Evolutionary conservation across 768 basidiomycete genomes (phyloP), one percentile per base, ranked within the genome.

Genomic region (Flagelloscypha sp.): DNA sequence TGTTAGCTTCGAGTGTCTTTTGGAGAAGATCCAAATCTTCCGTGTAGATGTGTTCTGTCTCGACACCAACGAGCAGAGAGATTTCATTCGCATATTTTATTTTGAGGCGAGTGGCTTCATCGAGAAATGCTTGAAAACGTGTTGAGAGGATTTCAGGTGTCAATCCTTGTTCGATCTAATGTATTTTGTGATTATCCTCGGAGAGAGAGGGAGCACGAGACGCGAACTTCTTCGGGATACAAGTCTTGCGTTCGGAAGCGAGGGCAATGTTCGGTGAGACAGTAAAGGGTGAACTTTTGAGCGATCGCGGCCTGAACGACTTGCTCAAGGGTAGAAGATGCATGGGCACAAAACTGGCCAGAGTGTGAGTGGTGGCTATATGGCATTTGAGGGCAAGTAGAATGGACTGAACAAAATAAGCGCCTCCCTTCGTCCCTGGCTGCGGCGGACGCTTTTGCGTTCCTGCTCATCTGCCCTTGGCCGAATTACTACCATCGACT

Each of bases 281-380:
- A 90, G 52, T 80, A 98, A 1, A 84, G 65, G 40, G 72, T 62
- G 53, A 98, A 98, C 0, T 79, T 74, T 54, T 83, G 74, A 6
- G 61, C 54, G 38, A 94, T 81, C 23, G 94, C 93, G 46, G 83
- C 82, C 12, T 65, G 52, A 3, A 95, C 83, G 11, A 92, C 81
- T 4, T 86, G 76, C 48, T 92, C 81, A 24, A 99, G 66, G 1
- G 67, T 62, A 6, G 90, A 90, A 9, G 66, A 64, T 3, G 89
- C 94, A 52, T 97, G 93, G 44, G 76, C 80, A 65, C 93, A 94
- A 61, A 92, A 94, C 50, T 93, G 81, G 20, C 92, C 90, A 1
- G 88, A 94, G 50, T 95, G 90, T 13, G 85, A 89, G 57, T 92
- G 89, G 53, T 88, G 87, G 50, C 80, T 84, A 49, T 75, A 63